Evolutionary conservation across 139 green algal species (phyloP), one percentile per base, ranked within the genome.

Genomic region (Chlamydomonas schloesseri): DNA sequence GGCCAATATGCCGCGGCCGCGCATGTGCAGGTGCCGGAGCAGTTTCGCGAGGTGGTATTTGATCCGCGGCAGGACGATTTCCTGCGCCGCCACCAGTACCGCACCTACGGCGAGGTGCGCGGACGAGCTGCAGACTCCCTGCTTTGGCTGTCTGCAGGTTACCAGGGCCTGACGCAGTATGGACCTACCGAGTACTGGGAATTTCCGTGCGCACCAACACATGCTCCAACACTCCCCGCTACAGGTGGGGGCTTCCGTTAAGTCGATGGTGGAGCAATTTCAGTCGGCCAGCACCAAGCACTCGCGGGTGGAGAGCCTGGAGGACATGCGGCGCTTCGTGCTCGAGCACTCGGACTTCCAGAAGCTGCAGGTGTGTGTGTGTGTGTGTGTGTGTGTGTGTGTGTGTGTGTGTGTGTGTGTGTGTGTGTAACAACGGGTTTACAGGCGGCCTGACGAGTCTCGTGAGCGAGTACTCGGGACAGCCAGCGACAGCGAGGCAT

Each of bases 271-370:
- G 88, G 94, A 97, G 60, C 84, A 93, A 71, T 96, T 95, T 68
- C 88, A 93, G 71, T 83, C 74, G 46, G 90, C 57, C 29, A 91
- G 73, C 58, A 73, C 74, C 20, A 73, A 86, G 81, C 92, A 94
- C 85, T 89, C 75, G 46, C 90, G 93, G 82, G 92, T 96, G 53
- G 90, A 91, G 28, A 91, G 91, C 29, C 92, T 98, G 47, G 95
- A 97, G 64, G 96, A 98, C 88, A 98, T 98, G 95, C 88, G 89
- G 28, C 85, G 88, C 24, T 98, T 98, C 86, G 93, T 98, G 50
- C 73, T 90, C 80, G 95, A 98, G 88, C 93, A 96, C 91, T 50
- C 73, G 29, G 96, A 98, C 71, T 97, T 97, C 89, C 86, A 72
- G 70, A 72, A 74, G 50, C 60, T 92, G 74, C 85, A 88, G 78